Evolutionary conservation across 2,329 filamentous ascomycete species (phyloP).

Genomic region (Fusarium sp.): DNA sequence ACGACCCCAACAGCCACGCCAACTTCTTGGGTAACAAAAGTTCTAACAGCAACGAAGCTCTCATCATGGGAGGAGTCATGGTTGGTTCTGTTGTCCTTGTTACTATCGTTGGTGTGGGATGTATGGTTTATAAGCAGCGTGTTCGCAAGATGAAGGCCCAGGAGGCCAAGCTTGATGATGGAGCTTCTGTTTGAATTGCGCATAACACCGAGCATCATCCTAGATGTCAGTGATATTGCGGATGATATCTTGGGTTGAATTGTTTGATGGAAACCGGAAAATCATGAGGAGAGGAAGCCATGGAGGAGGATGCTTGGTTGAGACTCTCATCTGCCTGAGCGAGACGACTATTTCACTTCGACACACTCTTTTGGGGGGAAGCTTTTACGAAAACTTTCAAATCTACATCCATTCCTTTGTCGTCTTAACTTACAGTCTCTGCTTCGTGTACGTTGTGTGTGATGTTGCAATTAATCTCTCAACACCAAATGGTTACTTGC

Average conservation of each 20-base stretch:
- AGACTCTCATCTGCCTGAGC: background rate
- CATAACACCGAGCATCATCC: too few relatives aligned
- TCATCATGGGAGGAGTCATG: conserved; percentile 17
- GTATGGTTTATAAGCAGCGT: conserved; percentile 13
- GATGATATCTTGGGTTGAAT: background rate
- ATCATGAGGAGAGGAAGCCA: background rate
- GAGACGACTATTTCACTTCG: background rate
- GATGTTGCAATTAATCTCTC: background rate
- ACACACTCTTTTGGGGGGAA: background rate
- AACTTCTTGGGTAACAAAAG: background rate
- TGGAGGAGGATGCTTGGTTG: background rate
- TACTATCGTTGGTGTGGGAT: conserved; percentile 8
- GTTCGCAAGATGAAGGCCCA: conserved; percentile 7
- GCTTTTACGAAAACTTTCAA: background rate
- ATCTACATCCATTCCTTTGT: background rate
- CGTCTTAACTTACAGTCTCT: background rate
- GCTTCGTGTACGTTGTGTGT: background rate
- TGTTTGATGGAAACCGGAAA: background rate
- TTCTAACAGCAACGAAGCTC: conserved; percentile 3
- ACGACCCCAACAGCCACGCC: background rate
- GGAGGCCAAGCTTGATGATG: conserved; percentile 7
- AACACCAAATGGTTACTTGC: background rate
- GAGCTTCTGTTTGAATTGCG: background rate
- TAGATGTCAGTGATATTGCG: background rate
- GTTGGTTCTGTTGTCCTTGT: conserved; percentile 14